Evolutionary conservation across 352 stramenopile species (phyloP).

Genomic region (Pythium aphanidermatum): DNA sequence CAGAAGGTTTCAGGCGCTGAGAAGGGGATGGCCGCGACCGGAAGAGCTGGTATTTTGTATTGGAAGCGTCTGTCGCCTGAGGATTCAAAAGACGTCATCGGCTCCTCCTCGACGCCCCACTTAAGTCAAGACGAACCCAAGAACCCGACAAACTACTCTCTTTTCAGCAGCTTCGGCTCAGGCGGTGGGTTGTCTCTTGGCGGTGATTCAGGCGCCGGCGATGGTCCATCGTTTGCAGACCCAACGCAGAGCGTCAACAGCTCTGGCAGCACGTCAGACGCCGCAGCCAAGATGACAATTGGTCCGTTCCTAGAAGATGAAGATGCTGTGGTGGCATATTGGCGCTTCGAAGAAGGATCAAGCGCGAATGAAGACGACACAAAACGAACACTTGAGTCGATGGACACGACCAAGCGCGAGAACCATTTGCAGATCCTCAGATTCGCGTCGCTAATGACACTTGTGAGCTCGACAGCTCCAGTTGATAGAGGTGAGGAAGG

Average conservation of each 20-base stretch:
- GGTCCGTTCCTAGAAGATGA: conserved; percentile 82
- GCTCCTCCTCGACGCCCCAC: conserved; percentile 32
- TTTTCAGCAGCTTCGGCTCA: conserved; percentile 23
- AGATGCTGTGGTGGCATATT: conserved; percentile 79
- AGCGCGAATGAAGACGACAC: conserved; percentile 16
- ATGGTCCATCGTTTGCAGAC: neutral
- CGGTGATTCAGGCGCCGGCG: neutral
- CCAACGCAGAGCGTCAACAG: neutral
- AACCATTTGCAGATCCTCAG: conserved; percentile 59
- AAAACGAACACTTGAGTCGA: conserved; percentile 30
- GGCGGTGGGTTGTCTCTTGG: neutral
- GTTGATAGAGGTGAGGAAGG: conserved; percentile 67
- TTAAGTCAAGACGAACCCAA: conserved; percentile 50
- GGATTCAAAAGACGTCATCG: conserved; percentile 60
- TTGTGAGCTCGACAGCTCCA: conserved; percentile 53
- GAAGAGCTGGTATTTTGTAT: conserved; percentile 32
- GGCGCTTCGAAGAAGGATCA: conserved; percentile 78
- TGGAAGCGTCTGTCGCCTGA: conserved; percentile 71
- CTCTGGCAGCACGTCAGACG: conserved; percentile 1
- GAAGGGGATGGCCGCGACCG: neutral
- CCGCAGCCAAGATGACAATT: conserved; percentile 50
- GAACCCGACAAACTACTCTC: conserved; percentile 41
- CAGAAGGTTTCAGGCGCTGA: conserved; percentile 1
- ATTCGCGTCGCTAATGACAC: conserved; percentile 25
- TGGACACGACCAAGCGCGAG: conserved; percentile 80